Evolutionary conservation across 768 basidiomycete genomes (phyloP), one percentile per base, ranked within the genome.

Genomic region (Mycena albidolilacea): DNA sequence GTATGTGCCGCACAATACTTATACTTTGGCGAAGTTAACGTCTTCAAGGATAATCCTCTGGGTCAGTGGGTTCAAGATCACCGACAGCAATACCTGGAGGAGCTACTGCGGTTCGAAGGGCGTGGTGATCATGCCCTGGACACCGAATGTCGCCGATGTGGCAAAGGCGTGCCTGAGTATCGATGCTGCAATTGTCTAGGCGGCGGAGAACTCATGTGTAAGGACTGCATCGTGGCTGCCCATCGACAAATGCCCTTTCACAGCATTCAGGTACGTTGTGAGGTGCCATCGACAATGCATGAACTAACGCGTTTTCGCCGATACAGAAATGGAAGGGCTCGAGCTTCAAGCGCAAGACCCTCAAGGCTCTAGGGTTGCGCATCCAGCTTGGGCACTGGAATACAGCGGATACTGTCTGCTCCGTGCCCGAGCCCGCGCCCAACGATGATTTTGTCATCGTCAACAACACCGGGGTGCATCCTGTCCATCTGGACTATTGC

Each of bases 321-420:
- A 9, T 43, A 39, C 35, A 78, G 77, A 9, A 41, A 2, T 76
- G 78, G 75, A 73, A 62, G 0, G 75, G 75, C 0, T 1, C 7
- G 0, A 55, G 48, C 11, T 78, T 72, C 50, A 62, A 67, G 39
- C 11, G n/a, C 7, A 43, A 11, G 11, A 48, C 61, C 1, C 67
- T 78, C 5, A 65, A 65, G 44, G 11, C 14, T 0, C 63, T 78
- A 0, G 78, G 76, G 2, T 39, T 77, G 3, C 75, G 65, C 21
- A 62, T 76, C 39, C 77, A 75, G 44, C 64, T 78, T 0, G 77
- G 77, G 1, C 77, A 76, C 55, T 72, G 69, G 63, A 15, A 58
- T 8, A 46, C 52, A 1, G 10, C 15, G 9, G 39, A 63, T 1
- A 12, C n/a, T 8, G 2, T 4, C 10, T 75, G 77, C 41, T 21